Evolutionary conservation across 2,329 filamentous ascomycete species (phyloP).

Genomic region (Westerdykella sp.): DNA sequence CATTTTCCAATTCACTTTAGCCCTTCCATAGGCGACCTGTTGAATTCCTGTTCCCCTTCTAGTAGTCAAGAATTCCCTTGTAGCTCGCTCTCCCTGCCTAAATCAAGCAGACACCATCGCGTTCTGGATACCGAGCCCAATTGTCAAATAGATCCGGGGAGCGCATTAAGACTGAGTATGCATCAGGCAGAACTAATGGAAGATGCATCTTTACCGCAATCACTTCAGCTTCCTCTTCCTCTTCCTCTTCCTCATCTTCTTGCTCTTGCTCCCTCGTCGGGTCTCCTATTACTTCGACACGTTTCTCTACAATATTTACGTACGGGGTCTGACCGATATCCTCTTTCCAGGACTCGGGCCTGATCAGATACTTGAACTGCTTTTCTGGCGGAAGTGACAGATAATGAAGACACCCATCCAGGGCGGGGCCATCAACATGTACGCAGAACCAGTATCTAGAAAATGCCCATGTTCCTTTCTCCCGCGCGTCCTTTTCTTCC

Average conservation of each 20-base stretch:
- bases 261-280: background rate
- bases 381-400: constrained; percentile 1
- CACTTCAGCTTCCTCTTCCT: background rate
- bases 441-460: constrained; percentile 3
- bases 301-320: constrained; percentile 3
- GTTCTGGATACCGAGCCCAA: too few relatives aligned
- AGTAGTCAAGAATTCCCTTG: too few relatives aligned
- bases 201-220: constrained; percentile 2
- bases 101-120: too few relatives aligned
- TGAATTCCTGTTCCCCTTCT: too few relatives aligned
- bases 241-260: background rate
- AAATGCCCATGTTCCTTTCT: background rate
- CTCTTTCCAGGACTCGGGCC: background rate
- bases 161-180: background rate
- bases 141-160: background rate
- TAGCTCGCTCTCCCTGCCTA: too few relatives aligned
- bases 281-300: background rate
- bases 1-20: too few relatives aligned
- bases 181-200: constrained; percentile 1
- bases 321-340: constrained; percentile 2
- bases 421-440: constrained; percentile 3
- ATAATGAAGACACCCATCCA: constrained; percentile 2
- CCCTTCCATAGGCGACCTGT: too few relatives aligned
- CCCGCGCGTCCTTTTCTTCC: background rate
- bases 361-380: background rate